phyloP scores from a whole-genome alignment of 176 grass and related monocot genomes.

The Paspalum vaginatum region DNA sequence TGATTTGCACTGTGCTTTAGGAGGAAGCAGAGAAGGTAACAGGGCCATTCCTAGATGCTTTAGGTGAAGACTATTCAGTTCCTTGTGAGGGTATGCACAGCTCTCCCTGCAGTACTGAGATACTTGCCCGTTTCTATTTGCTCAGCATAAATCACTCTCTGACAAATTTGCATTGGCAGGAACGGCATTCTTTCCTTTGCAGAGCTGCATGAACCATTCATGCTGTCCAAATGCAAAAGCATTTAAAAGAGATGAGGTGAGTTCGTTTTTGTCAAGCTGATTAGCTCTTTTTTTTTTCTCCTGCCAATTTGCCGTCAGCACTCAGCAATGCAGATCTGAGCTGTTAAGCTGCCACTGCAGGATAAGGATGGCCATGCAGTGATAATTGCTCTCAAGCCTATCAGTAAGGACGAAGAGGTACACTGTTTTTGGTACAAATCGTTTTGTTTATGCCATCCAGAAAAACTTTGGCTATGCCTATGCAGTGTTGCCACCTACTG shows the following conservation, averaged over 20 bases:
- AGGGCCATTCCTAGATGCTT: conserved; percentile 56
- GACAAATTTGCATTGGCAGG: conserved; percentile 52
- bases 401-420: conserved; percentile 83
- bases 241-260: conserved; percentile 92
- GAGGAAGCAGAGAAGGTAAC: conserved; percentile 65
- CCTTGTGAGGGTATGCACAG: conserved; percentile 69
- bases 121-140: conserved; percentile 15
- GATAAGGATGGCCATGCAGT: conserved; percentile 76
- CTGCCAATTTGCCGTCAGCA: conserved; percentile 17
- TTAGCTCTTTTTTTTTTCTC: conserved; percentile 17
- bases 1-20: conserved; percentile 44
- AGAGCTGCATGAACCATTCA: conserved; percentile 98
- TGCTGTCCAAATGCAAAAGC: conserved; percentile 96
- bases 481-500: not conserved
- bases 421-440: not conserved
- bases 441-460: not conserved
- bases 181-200: conserved; percentile 92
- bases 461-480: not conserved
- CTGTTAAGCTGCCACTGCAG: conserved; percentile 46
- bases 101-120: not conserved
- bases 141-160: not conserved
- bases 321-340: conserved; percentile 29
- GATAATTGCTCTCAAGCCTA: conserved; percentile 64
- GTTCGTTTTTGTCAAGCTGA: not conserved
- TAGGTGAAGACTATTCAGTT: conserved; percentile 89